Conservation (phyloP, 352 stramenopile genomes). For the Phytophthora foliorum region DNA sequence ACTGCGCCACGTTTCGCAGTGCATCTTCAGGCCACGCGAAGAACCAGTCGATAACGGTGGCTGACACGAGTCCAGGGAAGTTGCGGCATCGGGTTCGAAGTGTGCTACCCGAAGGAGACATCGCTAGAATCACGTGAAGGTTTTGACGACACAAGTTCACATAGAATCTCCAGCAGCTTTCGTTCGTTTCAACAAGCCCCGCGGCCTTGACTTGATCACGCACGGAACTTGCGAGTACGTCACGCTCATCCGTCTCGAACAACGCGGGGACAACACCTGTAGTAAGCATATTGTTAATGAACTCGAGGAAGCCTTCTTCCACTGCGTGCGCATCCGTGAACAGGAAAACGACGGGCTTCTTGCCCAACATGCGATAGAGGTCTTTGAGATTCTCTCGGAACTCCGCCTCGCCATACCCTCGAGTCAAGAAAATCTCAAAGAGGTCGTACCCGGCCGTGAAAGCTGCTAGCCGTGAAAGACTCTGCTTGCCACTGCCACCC, state of each 20-base stretch:
- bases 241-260: slow-evolving; percentile 94
- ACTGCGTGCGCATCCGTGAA: slow-evolving; percentile 97
- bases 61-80: slow-evolving; percentile 95
- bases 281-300: slow-evolving; percentile 98
- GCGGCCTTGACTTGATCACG: slow-evolving; percentile 91
- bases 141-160: slow-evolving; percentile 95
- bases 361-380: slow-evolving; percentile 91
- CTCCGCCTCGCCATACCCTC: slow-evolving; percentile 94
- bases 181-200: slow-evolving; percentile 91
- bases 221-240: slow-evolving; percentile 85
- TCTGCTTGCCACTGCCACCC: slow-evolving; percentile 95
- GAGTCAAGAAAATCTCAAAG: slow-evolving; percentile 95
- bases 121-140: slow-evolving; percentile 95
- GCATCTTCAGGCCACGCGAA: slow-evolving; percentile 96
- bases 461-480: slow-evolving; percentile 90
- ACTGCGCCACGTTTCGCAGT: slow-evolving; percentile 93
- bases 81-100: slow-evolving; percentile 95
- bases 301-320: slow-evolving; percentile 97
- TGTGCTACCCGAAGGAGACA: slow-evolving; percentile 95
- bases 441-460: slow-evolving; percentile 95
- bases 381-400: slow-evolving; percentile 96
- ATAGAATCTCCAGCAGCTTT: slow-evolving; percentile 96
- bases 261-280: slow-evolving; percentile 95
- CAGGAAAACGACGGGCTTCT: slow-evolving; percentile 94
- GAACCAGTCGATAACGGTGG: slow-evolving; percentile 97